Conservation (phyloP, 2,329 filamentous ascomycete species). For the Penicillium olsonii region DNA sequence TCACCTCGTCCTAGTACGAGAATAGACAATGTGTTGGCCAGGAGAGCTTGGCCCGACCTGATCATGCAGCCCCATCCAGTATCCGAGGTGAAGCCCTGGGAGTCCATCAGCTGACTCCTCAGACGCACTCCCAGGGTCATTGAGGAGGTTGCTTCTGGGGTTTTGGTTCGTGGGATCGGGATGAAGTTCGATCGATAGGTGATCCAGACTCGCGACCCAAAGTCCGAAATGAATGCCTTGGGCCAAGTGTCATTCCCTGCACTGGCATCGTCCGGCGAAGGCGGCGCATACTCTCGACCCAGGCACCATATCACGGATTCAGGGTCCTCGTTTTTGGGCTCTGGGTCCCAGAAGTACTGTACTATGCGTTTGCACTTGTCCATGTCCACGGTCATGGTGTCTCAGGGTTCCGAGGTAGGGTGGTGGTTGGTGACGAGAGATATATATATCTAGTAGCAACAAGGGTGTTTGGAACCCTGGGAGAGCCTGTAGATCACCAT, state of each 20-base stretch:
- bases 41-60: slow-evolving; percentile 85
- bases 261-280: slow-evolving; percentile 1
- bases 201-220: slow-evolving; percentile 93
- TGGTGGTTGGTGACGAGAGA: not conserved
- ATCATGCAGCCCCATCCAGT: slow-evolving; percentile 99
- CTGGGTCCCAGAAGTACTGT: slow-evolving; percentile 89
- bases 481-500: not conserved
- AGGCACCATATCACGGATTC: slow-evolving; percentile 83
- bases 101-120: slow-evolving; percentile 75
- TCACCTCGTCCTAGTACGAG: slow-evolving; percentile 75
- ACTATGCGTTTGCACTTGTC: slow-evolving; percentile 79
- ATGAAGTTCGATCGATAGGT: slow-evolving; percentile 90
- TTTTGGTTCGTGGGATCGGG: slow-evolving; percentile 74
- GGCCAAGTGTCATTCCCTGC: slow-evolving; percentile 63
- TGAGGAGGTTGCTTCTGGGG: slow-evolving; percentile 67
- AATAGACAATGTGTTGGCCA: slow-evolving; percentile 80
- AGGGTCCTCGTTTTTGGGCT: slow-evolving; percentile 74
- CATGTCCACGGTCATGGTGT: slow-evolving; percentile 67
- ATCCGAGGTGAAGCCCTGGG: slow-evolving; percentile 84
- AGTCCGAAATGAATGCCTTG: slow-evolving; percentile 80
- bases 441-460: not conserved
- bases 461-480: not conserved
- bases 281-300: slow-evolving; percentile 57
- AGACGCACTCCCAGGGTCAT: slow-evolving; percentile 85
- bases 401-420: not conserved